Conservation (phyloP, 306 rosid genomes). For the Amphicarpaea edgeworthii region DNA sequence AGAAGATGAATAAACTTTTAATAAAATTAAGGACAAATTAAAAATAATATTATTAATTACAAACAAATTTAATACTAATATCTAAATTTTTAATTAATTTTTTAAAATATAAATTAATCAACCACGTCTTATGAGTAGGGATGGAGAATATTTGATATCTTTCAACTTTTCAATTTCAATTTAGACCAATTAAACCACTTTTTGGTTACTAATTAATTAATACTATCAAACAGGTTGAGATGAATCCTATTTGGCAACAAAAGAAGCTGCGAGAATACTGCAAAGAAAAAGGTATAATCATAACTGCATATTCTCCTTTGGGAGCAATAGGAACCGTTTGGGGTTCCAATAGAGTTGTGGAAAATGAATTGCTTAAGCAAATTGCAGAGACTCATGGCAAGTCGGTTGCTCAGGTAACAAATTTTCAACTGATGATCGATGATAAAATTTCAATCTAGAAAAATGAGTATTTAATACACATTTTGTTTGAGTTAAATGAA, state of each 20-base stretch:
- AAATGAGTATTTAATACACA: not conserved
- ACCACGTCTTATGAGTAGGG: no score
- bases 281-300: constrained; percentile 46
- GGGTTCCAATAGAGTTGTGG: constrained; percentile 53
- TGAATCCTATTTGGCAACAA: constrained; percentile 62
- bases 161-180: not conserved
- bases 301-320: constrained; percentile 62
- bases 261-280: constrained; percentile 54
- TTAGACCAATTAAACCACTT: not conserved
- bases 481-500: not conserved
- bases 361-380: constrained; percentile 46
- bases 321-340: constrained; percentile 49
- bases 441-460: not conserved
- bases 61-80: no score
- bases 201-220: not conserved
- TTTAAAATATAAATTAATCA: no score
- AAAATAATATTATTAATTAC: no score
- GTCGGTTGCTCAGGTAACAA: constrained; percentile 55
- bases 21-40: no score
- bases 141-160: not conserved
- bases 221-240: constrained; percentile 53
- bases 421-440: not conserved
- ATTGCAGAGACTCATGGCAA: constrained; percentile 51
- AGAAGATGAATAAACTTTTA: no score
- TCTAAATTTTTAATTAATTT: no score